Percentiles rank a stretch among this genome's conserved stretches.
Conservation (phyloP, 495 filamentous ascomycete species). For the Parathielavia appendiculata region DNA sequence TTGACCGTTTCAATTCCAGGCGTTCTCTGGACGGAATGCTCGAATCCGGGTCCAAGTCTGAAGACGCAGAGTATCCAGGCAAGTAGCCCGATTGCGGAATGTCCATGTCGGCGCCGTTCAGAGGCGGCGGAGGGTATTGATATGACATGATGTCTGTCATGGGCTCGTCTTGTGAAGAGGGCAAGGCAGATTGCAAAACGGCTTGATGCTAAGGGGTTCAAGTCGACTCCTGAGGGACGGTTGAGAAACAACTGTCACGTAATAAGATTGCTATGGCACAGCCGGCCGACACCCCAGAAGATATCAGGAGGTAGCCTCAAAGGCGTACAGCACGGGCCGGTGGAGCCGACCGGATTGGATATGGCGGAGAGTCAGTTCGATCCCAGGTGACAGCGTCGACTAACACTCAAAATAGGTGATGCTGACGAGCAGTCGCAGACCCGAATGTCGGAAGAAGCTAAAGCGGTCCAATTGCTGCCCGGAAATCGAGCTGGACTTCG, state of each 20-base stretch:
- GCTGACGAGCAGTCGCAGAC: too few relatives aligned
- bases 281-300: conserved; percentile 16
- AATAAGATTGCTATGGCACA: conserved; percentile 24
- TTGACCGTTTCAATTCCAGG: conserved; percentile 54
- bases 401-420: too few relatives aligned
- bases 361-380: too few relatives aligned
- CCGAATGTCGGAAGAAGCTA: too few relatives aligned
- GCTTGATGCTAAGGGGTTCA: conserved; percentile 30
- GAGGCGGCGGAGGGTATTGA: conserved; percentile 46
- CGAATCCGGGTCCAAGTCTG: conserved; percentile 37
- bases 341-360: too few relatives aligned
- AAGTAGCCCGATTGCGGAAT: conserved; percentile 39
- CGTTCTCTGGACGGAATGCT: conserved; percentile 31
- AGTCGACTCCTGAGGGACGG: conserved; percentile 30
- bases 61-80: conserved; percentile 37
- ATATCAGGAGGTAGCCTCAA: conserved; percentile 7
- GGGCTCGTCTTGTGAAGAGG: conserved; percentile 32
- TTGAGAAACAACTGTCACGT: conserved; percentile 35
- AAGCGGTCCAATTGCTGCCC: too few relatives aligned
- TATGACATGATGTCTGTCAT: conserved; percentile 50
- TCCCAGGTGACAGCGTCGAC: too few relatives aligned
- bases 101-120: conserved; percentile 43
- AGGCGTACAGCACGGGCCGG: too few relatives aligned
- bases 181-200: conserved; percentile 32
- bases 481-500: background rate